These are phyloP conservation scores for Ramularia endophylla DNA, from an alignment of 2,329 filamentous ascomycete genomes.

Conservation along the genomic window DNA sequence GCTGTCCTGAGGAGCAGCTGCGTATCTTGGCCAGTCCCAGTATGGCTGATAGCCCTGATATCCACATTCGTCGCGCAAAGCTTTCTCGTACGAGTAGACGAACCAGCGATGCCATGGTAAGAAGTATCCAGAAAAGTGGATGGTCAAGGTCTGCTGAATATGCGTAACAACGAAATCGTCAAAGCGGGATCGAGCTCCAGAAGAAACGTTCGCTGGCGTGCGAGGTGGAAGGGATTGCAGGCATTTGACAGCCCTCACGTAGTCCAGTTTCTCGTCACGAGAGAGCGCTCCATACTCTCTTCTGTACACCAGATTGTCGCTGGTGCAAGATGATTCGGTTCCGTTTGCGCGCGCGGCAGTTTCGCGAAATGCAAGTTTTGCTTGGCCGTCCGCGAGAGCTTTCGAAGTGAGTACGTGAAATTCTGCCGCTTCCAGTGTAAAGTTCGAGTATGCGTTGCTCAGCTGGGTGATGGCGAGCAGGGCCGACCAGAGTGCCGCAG, in stretches of 20 bases:
- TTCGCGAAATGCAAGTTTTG: too few species aligned
- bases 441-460: too few species aligned
- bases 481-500: too few species aligned
- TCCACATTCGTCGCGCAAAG: constrained; percentile 19
- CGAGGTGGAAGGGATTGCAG: constrained; percentile 16
- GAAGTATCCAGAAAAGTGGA: constrained; percentile 19
- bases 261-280: constrained; percentile 16
- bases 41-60: constrained; percentile 21
- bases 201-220: constrained; percentile 9
- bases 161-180: constrained; percentile 26
- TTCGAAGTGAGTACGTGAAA: too few species aligned
- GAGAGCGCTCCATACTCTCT: too few species aligned
- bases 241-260: constrained; percentile 23
- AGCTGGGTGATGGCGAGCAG: too few species aligned
- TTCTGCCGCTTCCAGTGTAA: too few species aligned
- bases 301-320: too few species aligned
- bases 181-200: constrained; percentile 16
- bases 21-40: constrained; percentile 21
- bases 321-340: too few species aligned
- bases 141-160: constrained; percentile 17
- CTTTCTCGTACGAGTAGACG: constrained; percentile 21
- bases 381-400: too few species aligned
- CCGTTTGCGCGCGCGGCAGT: too few species aligned
- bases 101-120: constrained; percentile 27
- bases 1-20: too few species aligned